Evolutionary conservation across 1,139 yeast genomes (phyloP).

Genomic region (Taphrina betulina): DNA sequence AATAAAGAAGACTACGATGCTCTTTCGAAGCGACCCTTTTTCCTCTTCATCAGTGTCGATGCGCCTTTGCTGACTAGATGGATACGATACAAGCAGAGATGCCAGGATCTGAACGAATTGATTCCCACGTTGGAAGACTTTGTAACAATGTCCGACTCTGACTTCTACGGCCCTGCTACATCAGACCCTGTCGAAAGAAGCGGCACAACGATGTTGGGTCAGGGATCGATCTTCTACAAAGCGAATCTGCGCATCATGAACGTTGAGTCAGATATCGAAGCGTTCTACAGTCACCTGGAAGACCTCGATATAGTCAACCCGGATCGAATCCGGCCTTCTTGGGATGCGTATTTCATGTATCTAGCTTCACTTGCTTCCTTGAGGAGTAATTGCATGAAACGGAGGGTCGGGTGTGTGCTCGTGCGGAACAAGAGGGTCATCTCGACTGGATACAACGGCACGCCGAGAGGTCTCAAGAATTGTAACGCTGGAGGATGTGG

Average conservation of each 20-base stretch:
- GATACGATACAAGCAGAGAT: slow-evolving; percentile 47
- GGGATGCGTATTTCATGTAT: slow-evolving; percentile 96
- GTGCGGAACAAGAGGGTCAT: slow-evolving; percentile 82
- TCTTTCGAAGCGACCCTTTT: slow-evolving; percentile 75
- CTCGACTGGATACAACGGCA: slow-evolving; percentile 97
- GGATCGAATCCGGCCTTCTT: slow-evolving; percentile 77
- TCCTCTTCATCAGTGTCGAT: slow-evolving; percentile 75
- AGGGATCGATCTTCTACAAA: slow-evolving; percentile 51
- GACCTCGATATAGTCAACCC: slow-evolving; percentile 57
- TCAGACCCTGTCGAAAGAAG: neutral
- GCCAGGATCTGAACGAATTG: neutral
- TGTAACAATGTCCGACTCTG: slow-evolving; percentile 50
- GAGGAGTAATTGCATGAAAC: slow-evolving; percentile 92
- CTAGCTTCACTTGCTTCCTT: slow-evolving; percentile 90
- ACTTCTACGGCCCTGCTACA: slow-evolving; percentile 45
- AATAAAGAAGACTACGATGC: slow-evolving; percentile 50
- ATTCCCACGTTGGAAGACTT: slow-evolving; percentile 45
- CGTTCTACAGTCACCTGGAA: slow-evolving; percentile 54
- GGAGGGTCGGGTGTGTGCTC: slow-evolving; percentile 93
- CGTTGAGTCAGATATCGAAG: slow-evolving; percentile 52
- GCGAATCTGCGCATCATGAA: slow-evolving; percentile 66
- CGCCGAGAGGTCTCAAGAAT: slow-evolving; percentile 81
- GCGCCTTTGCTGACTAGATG: slow-evolving; percentile 64
- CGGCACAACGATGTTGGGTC: slow-evolving; percentile 3
- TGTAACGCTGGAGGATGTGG: slow-evolving; percentile 96